Base-by-base conservation (phyloP, 1,284 basidiomycete species). In the Blastosporella zonata region DNA sequence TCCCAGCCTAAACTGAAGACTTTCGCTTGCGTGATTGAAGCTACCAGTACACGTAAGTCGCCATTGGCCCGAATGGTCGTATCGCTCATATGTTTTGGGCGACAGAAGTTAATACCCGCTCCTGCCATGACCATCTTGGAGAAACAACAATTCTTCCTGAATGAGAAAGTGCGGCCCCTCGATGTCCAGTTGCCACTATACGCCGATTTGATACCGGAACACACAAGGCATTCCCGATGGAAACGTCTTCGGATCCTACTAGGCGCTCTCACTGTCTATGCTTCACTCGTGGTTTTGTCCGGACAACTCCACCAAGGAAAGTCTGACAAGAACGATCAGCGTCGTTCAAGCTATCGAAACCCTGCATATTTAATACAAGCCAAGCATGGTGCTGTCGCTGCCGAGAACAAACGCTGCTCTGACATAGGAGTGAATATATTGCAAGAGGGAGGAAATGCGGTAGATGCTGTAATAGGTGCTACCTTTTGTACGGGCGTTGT, bases 401-500 rank as follows among this genome's bases (percentile, higher is more conserved):
- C 84, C 36, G 94, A 97, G 71, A 90, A 94, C 65, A 74, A 76
- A 54, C 71, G 82, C 17, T 97, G 94, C 66, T 94, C 91, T 5
- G 69, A 88, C 38, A 83, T 95, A 47, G 94, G 93, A 1, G 79
- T 96, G 0, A 67, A 81, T 8, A 74, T 85, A 6, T 61, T 95
- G 54, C 85, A 84, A 64, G 79, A 84, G 6, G 93, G 92, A 25
- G 96, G 95, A 13, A 94, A 90, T 55, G 95, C 95, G 0, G 82
- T 96, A 8, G 96, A 98, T 59, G 87, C 94, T 1, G 87, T 85
- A 0, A 81, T 97, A 45, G 83, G 85, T 31, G 76, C 88, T 1
- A 82, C 87, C 1, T 73, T 97, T 25, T 97, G 94, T 63, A 79
- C 82, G 31, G 93, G 93, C 2, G 87, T 93, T 1, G 79, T 92